These are phyloP conservation scores for Hypomyces rosellus DNA, from an alignment of 2,329 filamentous ascomycete species.

Conservation along the genomic window DNA sequence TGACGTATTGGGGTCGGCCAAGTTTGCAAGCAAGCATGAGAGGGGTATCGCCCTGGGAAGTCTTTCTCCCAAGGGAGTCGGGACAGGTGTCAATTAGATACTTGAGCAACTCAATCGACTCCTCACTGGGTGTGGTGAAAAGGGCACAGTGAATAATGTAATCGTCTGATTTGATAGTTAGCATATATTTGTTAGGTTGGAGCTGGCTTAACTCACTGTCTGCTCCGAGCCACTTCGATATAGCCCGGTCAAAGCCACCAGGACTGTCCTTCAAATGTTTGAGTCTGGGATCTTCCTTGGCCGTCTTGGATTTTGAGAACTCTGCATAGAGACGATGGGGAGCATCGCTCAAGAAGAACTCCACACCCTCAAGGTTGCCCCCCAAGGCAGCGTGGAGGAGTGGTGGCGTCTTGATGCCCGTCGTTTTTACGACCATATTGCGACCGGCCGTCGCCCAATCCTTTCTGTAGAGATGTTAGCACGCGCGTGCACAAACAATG, in stretches of 20 bases:
- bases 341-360: constrained; percentile 71
- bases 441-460: constrained; percentile 68
- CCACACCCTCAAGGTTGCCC: constrained; percentile 59
- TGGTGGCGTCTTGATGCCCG: constrained; percentile 46
- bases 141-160: constrained; percentile 63
- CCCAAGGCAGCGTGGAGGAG: constrained; percentile 51
- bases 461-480: constrained; percentile 27
- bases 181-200: neutral
- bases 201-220: constrained; percentile 43
- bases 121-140: constrained; percentile 32
- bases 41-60: constrained; percentile 55
- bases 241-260: constrained; percentile 57
- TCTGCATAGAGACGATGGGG: constrained; percentile 62
- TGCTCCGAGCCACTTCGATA: constrained; percentile 55
- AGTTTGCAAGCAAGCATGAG: constrained; percentile 59
- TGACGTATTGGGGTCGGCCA: constrained; percentile 47
- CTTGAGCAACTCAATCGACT: constrained; percentile 51
- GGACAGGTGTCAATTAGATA: constrained; percentile 61
- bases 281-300: constrained; percentile 56
- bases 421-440: constrained; percentile 32
- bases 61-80: constrained; percentile 56
- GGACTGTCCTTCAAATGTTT: constrained; percentile 53
- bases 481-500: too few species aligned
- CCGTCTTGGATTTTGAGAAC: constrained; percentile 54
- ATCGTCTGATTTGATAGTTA: constrained; percentile 40